Base-by-base conservation (phyloP, 108 stramenopile species). In the Cyclotella baltica region DNA sequence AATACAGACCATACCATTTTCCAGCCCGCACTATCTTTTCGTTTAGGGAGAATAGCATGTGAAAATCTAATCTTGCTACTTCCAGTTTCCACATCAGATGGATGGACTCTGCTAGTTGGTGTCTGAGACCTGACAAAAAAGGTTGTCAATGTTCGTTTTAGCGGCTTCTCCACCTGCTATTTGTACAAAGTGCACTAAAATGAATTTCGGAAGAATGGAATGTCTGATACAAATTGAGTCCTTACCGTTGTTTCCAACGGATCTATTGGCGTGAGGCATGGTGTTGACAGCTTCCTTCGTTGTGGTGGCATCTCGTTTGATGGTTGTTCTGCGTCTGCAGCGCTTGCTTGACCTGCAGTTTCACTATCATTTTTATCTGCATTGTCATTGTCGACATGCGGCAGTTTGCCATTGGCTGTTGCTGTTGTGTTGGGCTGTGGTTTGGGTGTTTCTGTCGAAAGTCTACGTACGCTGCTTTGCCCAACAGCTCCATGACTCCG, bases 1-100 rank as follows among this genome's bases (percentile, higher is more conserved):
- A 10, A 28, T 38, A 27, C 20, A 57, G 28, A 25, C 58, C 53
- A 48, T 29, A 80, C 79, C 79, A 80, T 67, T 37, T 69, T 80
- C 51, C 52, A 62, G 35, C 47, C 67, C n/a, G 25, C 23, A 57
- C 37, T 2, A 11, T 33, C 11, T 3, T 43, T 72, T 40, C 63
- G 46, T 37, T 67, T 58, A 22, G 37, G 52, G 35, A 33, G 65
- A 43, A 66, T 30, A 36, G 67, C 59, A 2, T 43, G 65, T 4
- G 66, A 72, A 48, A 80, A 68, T 62, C 67, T 53, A 15, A 51
- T 27, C 33, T 61, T 43, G 3, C 79, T 57, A 25, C 35, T 62
- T 10, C 80, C 80, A n/a, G 80, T 63, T 51, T 64, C 63, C n/a
- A 64, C 63, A 43, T 64, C 63, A 69, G 80, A 64, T 70, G 69